Conservation (phyloP, 805 yeast species). For the Ascoidea tarda region DNA sequence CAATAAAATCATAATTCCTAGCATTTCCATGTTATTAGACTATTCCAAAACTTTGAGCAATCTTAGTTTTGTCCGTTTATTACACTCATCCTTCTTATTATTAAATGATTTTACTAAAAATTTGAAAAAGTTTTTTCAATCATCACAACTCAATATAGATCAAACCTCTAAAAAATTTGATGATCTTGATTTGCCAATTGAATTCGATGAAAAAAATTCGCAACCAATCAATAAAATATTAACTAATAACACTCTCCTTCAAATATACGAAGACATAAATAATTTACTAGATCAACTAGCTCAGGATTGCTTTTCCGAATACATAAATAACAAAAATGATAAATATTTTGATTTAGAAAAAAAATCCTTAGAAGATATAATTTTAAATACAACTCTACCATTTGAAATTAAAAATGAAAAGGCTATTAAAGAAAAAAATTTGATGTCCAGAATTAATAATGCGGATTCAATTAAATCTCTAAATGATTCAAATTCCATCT, state of each 20-base stretch:
- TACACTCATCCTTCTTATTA: constrained; percentile 51
- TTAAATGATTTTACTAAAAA: constrained; percentile 48
- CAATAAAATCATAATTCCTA: constrained; percentile 21
- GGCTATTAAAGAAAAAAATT: constrained; percentile 20
- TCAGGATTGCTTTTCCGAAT: constrained; percentile 62
- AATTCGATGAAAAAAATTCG: constrained; percentile 14
- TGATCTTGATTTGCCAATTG: not conserved
- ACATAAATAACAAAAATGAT: constrained; percentile 39
- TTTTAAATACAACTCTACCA: constrained; percentile 28
- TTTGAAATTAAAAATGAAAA: constrained; percentile 28
- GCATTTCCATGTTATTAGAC: constrained; percentile 38
- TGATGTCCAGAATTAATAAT: constrained; percentile 14
- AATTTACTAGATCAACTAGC: constrained; percentile 53
- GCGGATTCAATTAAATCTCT: constrained; percentile 6
- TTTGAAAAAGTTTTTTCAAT: constrained; percentile 42
- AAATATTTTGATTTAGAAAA: constrained; percentile 57
- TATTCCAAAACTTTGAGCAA: constrained; percentile 49
- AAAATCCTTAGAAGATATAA: constrained; percentile 44
- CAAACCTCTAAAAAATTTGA: not conserved
- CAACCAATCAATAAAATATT: not conserved
- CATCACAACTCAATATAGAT: not conserved
- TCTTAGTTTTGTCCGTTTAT: constrained; percentile 60
- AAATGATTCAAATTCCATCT: constrained; percentile 1
- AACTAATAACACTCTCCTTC: not conserved
- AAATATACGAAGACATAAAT: constrained; percentile 20